Evolutionary conservation across 179 eudicot genomes (phyloP).

Genomic region (Beta lomatogona): DNA sequence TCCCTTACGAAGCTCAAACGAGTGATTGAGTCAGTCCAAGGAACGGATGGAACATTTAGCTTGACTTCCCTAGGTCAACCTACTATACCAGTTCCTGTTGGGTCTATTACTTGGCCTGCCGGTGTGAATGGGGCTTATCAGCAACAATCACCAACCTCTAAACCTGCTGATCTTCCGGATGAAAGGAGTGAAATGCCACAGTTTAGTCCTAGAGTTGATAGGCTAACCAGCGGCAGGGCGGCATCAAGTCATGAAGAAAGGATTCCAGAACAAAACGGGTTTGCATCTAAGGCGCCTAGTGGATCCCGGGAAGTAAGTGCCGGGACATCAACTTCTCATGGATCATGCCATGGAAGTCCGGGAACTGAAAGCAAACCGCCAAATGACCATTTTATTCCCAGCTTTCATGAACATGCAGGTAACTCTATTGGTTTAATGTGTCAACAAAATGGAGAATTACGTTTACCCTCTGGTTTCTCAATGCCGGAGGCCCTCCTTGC

Average conservation of each 20-base stretch:
- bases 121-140: constrained; percentile 49
- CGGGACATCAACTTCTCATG: constrained; percentile 78
- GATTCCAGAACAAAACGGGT: constrained; percentile 31
- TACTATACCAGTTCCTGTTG: constrained; percentile 61
- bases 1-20: constrained; percentile 89
- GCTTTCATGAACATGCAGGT: constrained; percentile 42
- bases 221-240: constrained; percentile 18
- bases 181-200: constrained; percentile 37
- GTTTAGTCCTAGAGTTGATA: constrained; percentile 25
- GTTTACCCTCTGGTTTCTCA: constrained; percentile 43
- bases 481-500: constrained; percentile 47
- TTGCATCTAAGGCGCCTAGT: constrained; percentile 54
- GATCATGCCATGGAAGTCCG: constrained; percentile 71
- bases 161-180: constrained; percentile 40
- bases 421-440: constrained; percentile 31
- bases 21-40: constrained; percentile 96
- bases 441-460: constrained; percentile 44
- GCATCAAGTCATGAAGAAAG: constrained; percentile 35
- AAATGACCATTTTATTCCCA: constrained; percentile 41
- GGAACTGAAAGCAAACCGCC: constrained; percentile 52
- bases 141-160: constrained; percentile 47
- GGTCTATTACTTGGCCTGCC: constrained; percentile 60
- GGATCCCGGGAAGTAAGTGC: constrained; percentile 76
- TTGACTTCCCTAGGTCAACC: constrained; percentile 63
- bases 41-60: constrained; percentile 75